Evolutionary conservation across 768 basidiomycete genomes (phyloP), one percentile per base, ranked within the genome.

Genomic region (Tylopilus rubrobrunneus): DNA sequence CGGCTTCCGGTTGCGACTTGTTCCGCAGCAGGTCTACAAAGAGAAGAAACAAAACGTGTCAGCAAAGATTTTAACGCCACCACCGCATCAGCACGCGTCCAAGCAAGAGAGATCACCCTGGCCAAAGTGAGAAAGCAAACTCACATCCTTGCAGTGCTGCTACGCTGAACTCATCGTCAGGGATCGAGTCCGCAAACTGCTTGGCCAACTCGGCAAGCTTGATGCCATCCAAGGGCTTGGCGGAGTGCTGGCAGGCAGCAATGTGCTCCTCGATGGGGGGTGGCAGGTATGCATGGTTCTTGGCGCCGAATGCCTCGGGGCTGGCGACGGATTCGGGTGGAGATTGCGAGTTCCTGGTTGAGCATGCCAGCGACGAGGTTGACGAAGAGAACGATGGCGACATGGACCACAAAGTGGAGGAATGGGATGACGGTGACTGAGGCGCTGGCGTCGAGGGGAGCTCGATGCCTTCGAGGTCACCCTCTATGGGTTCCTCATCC

Each of bases 71-170:
- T 58, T 41, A 15, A 56, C 36, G 47, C 41, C 61, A 58, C 48
- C 61, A 53, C 67, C 52, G 55, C 63, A 57, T 62, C 63, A 53
- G 60, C 41, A 36, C 40, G 51, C 50, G 52, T 57, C 57, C 62
- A 59, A 62, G 49, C 48, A 59, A 4, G 25, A 53, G 43, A 61
- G 29, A 48, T 29, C 41, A 48, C 19, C 43, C 27, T 19, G 49
- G 40, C 29, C 36, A 48, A 52, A 55, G 7, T 40, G 41, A 55
- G 60, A 58, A 45, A 56, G 50, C 23, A 63, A 34, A 84, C 88
- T 80, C 68, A 89, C 88, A 93, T 68, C 91, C 92, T 73, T 95
- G 92, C 50, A 97, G 75, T 52, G 90, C 87, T 19, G 93, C 92
- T 51, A 94, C 88, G 63, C 88, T 89, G 65, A 94, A 91, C 73